Evolutionary conservation across 805 yeast species (phyloP).

Genomic region (Metschnikowia gruessii): DNA sequence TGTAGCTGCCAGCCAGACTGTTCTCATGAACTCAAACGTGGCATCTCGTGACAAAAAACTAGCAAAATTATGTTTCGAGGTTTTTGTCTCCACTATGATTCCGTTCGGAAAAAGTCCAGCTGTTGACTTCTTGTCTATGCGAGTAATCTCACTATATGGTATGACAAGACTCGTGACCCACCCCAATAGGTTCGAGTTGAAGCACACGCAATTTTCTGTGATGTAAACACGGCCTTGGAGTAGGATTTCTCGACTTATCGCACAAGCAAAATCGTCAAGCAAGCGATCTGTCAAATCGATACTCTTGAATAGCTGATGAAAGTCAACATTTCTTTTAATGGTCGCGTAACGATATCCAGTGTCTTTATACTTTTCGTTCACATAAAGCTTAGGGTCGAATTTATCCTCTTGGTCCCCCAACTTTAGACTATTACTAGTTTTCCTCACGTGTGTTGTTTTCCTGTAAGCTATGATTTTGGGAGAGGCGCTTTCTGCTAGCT

Average conservation of each 20-base stretch:
- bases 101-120: conserved; percentile 93
- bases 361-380: conserved; percentile 54
- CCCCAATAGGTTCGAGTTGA: conserved; percentile 82
- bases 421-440: conserved; percentile 25
- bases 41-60: conserved; percentile 81
- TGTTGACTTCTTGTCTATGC: conserved; percentile 77
- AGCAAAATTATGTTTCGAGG: conserved; percentile 73
- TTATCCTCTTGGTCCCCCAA: conserved; percentile 10
- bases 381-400: conserved; percentile 47
- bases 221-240: conserved; percentile 85
- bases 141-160: conserved; percentile 64
- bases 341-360: conserved; percentile 65
- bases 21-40: conserved; percentile 65
- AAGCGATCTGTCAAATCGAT: conserved; percentile 68
- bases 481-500: conserved; percentile 16
- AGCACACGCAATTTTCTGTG: conserved; percentile 74
- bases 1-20: conserved; percentile 54
- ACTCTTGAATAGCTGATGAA: conserved; percentile 69
- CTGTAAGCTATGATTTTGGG: conserved; percentile 42
- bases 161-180: conserved; percentile 84
- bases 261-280: conserved; percentile 87
- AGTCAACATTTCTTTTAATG: conserved; percentile 54
- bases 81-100: conserved; percentile 63
- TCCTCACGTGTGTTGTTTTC: conserved; percentile 33
- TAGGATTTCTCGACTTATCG: conserved; percentile 79